A percentile compares a stretch with the other conserved stretches of the same genome.
Evolutionary conservation across 176 grass and related monocot species (phyloP).

Genomic region (Oryza nivara): DNA sequence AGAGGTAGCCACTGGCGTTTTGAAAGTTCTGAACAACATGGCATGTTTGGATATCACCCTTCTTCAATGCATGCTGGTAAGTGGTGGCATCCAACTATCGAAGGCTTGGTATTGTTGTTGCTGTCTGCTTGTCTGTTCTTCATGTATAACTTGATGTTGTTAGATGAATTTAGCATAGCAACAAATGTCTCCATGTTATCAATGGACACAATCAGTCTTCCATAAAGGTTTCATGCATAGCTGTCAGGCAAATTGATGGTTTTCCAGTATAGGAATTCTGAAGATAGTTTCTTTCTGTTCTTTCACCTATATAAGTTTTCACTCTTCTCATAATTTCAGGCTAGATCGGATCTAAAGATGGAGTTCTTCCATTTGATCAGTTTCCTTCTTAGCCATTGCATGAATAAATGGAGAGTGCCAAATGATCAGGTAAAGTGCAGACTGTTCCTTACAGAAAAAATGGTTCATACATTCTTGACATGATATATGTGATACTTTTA

Average conservation of each 20-base stretch:
- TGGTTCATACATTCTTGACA: conserved; percentile 23
- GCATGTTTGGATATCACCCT: conserved; percentile 85
- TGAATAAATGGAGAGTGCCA: conserved; percentile 87
- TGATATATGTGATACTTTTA: conserved; percentile 5
- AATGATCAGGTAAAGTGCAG: conserved; percentile 72
- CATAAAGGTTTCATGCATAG: conserved; percentile 18
- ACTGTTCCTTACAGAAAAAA: conserved; percentile 14
- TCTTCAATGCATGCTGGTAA: conserved; percentile 97
- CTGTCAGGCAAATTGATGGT: conserved; percentile 1
- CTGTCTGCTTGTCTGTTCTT: conserved; percentile 16
- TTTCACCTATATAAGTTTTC: conserved; percentile 27
- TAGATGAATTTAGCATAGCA: not conserved
- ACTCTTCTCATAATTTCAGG: conserved; percentile 61
- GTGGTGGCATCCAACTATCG: conserved; percentile 38
- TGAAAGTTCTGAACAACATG: conserved; percentile 98
- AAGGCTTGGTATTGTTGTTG: conserved; percentile 19
- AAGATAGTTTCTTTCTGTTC: conserved; percentile 8
- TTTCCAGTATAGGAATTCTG: conserved; percentile 18
- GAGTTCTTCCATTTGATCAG: conserved; percentile 99
- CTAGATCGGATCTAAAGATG: conserved; percentile 96
- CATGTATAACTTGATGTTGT: not conserved
- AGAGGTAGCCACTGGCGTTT: conserved; percentile 94
- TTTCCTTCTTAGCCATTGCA: conserved; percentile 96
- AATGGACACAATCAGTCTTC: conserved; percentile 18
- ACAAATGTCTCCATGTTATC: not conserved